phyloP scores from a whole-genome alignment of 2,329 filamentous ascomycete species.

The Clonostachys rhizophaga region DNA sequence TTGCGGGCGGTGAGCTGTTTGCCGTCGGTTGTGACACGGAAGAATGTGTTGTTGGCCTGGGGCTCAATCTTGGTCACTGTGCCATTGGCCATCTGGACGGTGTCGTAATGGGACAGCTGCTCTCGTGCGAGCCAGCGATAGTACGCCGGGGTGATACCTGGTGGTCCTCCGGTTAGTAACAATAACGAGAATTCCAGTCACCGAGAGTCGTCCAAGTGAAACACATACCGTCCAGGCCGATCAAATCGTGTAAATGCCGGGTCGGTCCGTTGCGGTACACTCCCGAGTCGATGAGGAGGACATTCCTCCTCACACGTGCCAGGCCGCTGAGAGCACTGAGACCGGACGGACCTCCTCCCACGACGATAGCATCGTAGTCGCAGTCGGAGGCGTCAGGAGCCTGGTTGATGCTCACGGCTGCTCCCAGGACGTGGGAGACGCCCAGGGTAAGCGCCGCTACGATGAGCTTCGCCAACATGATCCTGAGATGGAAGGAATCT shows the following conservation, averaged over 20 bases:
- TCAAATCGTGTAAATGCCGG: constrained; percentile 56
- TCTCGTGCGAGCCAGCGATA: constrained; percentile 49
- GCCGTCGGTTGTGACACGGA: constrained; percentile 25
- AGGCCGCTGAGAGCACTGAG: constrained; percentile 50
- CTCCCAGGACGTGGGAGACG: too few species aligned
- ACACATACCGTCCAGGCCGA: constrained; percentile 51
- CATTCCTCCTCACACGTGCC: constrained; percentile 49
- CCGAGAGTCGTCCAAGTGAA: too few species aligned
- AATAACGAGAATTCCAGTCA: too few species aligned
- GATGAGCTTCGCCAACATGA: too few species aligned
- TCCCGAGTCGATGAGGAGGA: constrained; percentile 52
- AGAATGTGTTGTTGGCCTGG: constrained; percentile 31
- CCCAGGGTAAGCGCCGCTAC: too few species aligned
- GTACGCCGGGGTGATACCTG: constrained; percentile 49
- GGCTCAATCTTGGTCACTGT: constrained; percentile 39
- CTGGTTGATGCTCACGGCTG: too few species aligned
- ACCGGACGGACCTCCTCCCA: constrained; percentile 54
- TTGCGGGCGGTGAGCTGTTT: constrained; percentile 40
- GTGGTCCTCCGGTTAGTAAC: background rate
- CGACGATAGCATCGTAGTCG: constrained; percentile 49
- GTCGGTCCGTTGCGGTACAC: constrained; percentile 53
- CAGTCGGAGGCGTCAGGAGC: background rate
- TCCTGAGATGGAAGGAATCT: too few species aligned
- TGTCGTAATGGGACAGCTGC: constrained; percentile 45
- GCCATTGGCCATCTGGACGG: constrained; percentile 42